Base-by-base conservation (phyloP, 495 filamentous ascomycete genomes). In the Podospora sp. region DNA sequence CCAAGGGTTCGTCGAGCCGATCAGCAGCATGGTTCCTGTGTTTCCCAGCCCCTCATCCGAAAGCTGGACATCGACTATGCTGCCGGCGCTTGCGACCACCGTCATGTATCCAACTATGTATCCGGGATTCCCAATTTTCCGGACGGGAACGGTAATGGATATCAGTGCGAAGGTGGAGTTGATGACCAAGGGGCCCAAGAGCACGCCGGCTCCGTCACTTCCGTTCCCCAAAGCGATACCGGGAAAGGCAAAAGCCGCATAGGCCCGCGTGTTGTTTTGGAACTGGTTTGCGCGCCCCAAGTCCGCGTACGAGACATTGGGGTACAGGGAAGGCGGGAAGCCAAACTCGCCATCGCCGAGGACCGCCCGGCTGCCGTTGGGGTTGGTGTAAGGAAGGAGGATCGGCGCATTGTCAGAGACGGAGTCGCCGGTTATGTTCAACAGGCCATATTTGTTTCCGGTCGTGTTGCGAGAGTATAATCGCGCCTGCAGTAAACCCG, bases 41-140 rank as follows among this genome's bases (percentile, higher is more conserved):
- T 79, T 70, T 29, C 87, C 91, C 18, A 96, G 75, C 1, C 91
- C 92, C 76, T 92, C 88, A 7, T 77, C 76, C 8, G 89, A 88
- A 9, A 71, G 68, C n/a, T 85, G 76, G 7, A 92, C 83, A 46
- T 82, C 72, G 22, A 87, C 77, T 14, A 95, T 75, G 1, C 86
- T 81, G 12, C 75, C 76, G 0, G 88, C 88, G 60, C 87, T 86
- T n/a, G 88, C 82, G 29, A 94, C 79, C 1, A 91, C 74, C 2
- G 91, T 94, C 80, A 93, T 84, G 77, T 87, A 96, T 2, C 90
- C 92, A 14, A 96, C 83, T 4, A 91, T 85, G 62, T 88, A 85
- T 18, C 76, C 76, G 50, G 70, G 63, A 11, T 83, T 85, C 2
- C 81, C 81, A 68, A 89, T 88, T 65, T 88, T 86, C 63, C 91